Evolutionary conservation across 805 yeast species (phyloP).

Genomic region (Metschnikowia matae): DNA sequence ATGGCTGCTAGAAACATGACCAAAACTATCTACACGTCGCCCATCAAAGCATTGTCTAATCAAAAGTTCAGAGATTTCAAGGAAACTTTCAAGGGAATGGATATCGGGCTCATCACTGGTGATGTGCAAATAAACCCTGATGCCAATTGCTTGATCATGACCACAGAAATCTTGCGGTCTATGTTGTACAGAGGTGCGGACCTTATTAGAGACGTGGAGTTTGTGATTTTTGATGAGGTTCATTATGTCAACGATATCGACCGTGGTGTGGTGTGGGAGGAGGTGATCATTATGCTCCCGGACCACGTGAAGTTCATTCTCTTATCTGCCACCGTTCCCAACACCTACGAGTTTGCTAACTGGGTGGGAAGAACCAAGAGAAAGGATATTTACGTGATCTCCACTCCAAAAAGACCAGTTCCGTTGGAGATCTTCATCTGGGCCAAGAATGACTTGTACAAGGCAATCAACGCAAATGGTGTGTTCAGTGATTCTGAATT

Average conservation of each 20-base stretch:
- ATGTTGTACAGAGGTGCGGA: constrained; percentile 98
- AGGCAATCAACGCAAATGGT: constrained; percentile 71
- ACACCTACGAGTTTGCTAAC: constrained; percentile 93
- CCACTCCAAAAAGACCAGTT: constrained; percentile 95
- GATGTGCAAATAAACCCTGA: constrained; percentile 97
- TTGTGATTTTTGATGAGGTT: constrained; percentile 96
- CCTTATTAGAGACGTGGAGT: constrained; percentile 92
- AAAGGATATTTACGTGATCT: constrained; percentile 92
- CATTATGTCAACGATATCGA: constrained; percentile 96
- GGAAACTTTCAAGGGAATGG: constrained; percentile 71
- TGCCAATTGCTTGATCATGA: constrained; percentile 94
- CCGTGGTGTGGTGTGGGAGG: constrained; percentile 99
- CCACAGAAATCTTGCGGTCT: constrained; percentile 91
- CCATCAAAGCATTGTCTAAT: constrained; percentile 85
- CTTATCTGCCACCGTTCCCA: constrained; percentile 97
- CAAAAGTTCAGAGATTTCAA: constrained; percentile 88
- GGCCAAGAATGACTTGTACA: constrained; percentile 71
- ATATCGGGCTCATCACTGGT: constrained; percentile 93
- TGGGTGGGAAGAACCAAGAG: constrained; percentile 98
- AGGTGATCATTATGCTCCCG: constrained; percentile 95
- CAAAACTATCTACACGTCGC: constrained; percentile 93
- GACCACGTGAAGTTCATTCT: constrained; percentile 91
- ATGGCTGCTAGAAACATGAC: constrained; percentile 96
- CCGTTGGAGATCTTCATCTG: constrained; percentile 85
- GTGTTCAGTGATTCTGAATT: constrained; percentile 65